Evolutionary conservation across 2,329 filamentous ascomycete species (phyloP).

Genomic region (Monosporascus sp.): DNA sequence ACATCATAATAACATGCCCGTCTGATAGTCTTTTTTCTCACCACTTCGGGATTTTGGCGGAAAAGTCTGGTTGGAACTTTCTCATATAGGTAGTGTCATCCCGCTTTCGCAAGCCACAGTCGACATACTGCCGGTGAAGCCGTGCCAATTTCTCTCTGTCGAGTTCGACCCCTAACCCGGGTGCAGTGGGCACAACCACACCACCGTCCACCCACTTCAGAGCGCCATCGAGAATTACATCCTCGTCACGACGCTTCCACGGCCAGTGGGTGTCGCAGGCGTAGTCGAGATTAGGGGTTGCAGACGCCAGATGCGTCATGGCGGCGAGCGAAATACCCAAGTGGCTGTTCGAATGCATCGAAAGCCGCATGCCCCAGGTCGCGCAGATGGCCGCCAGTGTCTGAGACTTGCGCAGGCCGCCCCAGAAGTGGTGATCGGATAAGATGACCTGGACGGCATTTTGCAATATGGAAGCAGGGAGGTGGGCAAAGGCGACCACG

Average conservation of each 20-base stretch:
- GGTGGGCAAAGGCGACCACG: constrained; percentile 34
- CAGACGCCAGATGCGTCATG: constrained; percentile 37
- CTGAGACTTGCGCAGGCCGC: constrained; percentile 35
- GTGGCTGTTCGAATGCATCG: constrained; percentile 40
- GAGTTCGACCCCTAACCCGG: constrained; percentile 32
- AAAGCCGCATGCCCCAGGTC: constrained; percentile 35
- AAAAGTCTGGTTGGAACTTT: constrained; percentile 30
- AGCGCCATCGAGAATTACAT: constrained; percentile 32
- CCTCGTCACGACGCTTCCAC: constrained; percentile 37
- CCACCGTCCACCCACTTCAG: constrained; percentile 32
- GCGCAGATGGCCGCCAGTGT: constrained; percentile 31
- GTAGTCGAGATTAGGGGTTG: constrained; percentile 36
- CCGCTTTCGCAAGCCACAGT: constrained; percentile 30
- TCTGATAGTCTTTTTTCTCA: constrained; percentile 3
- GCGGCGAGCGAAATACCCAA: constrained; percentile 37
- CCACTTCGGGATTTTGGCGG: constrained; percentile 29
- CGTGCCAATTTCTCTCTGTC: constrained; percentile 30
- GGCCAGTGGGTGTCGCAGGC: constrained; percentile 41
- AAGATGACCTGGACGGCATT: constrained; percentile 36
- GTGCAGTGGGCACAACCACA: constrained; percentile 27
- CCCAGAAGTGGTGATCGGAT: constrained; percentile 40
- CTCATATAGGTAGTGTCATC: constrained; percentile 34
- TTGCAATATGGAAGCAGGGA: constrained; percentile 32
- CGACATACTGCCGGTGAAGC: constrained; percentile 33
- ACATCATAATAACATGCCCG: too few species aligned